Percentiles rank a stretch among this genome's conserved stretches.
Evolutionary conservation across 78 protist genomes (phyloP).

Genomic region (Diacronema lutheri): DNA sequence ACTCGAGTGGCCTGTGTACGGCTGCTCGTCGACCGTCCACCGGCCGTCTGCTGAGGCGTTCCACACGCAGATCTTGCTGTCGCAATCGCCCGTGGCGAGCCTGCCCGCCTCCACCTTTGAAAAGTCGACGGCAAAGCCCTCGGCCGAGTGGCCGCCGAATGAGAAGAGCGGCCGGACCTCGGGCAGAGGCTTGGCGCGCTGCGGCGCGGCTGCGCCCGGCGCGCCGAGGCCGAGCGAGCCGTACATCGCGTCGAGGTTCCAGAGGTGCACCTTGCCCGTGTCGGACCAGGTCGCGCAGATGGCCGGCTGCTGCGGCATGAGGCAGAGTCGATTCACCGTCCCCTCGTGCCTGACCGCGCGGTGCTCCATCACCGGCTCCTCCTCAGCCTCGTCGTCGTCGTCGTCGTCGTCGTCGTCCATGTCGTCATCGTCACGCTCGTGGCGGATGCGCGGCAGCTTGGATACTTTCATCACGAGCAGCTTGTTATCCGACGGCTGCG

Average conservation of each 20-base stretch:
- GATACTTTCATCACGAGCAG: conserved; percentile 58
- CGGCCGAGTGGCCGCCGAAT: conserved; percentile 57
- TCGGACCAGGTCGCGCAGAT: conserved; percentile 85
- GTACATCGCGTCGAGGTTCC: not conserved
- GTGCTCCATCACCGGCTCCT: conserved; percentile 62
- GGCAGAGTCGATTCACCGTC: conserved; percentile 75
- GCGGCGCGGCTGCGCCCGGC: too few relatives aligned
- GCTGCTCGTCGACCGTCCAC: conserved; percentile 56
- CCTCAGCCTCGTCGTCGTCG: conserved; percentile 59
- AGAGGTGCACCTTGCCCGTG: conserved; percentile 53
- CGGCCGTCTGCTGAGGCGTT: not conserved
- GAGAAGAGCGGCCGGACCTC: not conserved
- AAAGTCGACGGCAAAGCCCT: conserved; percentile 90
- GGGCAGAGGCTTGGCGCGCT: too few relatives aligned
- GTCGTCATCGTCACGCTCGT: conserved; percentile 37
- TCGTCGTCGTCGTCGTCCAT: conserved; percentile 55
- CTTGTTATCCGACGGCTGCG: conserved; percentile 52
- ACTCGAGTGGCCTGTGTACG: conserved; percentile 63
- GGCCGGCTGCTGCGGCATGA: conserved; percentile 72
- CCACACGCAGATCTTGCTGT: conserved; percentile 55
- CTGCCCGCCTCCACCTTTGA: conserved; percentile 34
- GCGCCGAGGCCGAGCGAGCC: too few relatives aligned
- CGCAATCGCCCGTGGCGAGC: conserved; percentile 81
- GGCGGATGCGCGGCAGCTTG: conserved; percentile 53
- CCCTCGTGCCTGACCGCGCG: conserved; percentile 58